Percentiles rank a stretch among this genome's conserved stretches.
These are phyloP conservation scores for Pyrus bretschneideri DNA, from an alignment of 306 rosid species.

Conservation along the genomic window DNA sequence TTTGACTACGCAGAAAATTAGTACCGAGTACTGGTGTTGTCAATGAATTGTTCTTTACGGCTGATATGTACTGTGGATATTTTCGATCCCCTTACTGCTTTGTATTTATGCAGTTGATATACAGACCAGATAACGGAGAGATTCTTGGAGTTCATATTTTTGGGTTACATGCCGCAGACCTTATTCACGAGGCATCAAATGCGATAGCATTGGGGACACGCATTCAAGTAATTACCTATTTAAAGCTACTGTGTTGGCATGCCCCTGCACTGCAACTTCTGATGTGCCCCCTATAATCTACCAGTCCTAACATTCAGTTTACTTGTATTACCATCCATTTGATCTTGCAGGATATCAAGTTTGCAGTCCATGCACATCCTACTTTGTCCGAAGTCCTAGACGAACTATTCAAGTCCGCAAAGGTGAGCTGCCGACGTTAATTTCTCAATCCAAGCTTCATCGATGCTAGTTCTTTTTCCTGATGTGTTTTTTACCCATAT, in stretches of 20 bases:
- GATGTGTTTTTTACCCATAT: conserved; percentile 4
- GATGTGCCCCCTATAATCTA: neutral
- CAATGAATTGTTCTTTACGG: neutral
- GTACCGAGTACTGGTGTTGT: neutral
- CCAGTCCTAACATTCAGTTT: neutral
- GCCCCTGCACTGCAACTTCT: neutral
- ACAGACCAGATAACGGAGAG: conserved; percentile 97
- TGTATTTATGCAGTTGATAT: conserved; percentile 61
- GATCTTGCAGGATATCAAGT: conserved; percentile 63
- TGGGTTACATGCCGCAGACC: conserved; percentile 99
- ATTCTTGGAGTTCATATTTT: conserved; percentile 94
- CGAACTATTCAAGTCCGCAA: conserved; percentile 87
- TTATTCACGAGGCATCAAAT: conserved; percentile 96
- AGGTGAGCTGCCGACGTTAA: conserved; percentile 47
- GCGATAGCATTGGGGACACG: conserved; percentile 87
- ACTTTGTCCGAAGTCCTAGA: conserved; percentile 96
- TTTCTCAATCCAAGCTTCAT: neutral
- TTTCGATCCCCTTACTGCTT: neutral
- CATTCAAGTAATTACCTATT: conserved; percentile 48
- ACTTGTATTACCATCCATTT: neutral
- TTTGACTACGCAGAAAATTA: neutral
- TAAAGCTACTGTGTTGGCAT: neutral
- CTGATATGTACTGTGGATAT: neutral
- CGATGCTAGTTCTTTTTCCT: neutral
- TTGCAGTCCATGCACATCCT: conserved; percentile 94